Evolutionary conservation across 2,329 filamentous ascomycete genomes (phyloP).

Genomic region (Curvularia hawaiiensis): DNA sequence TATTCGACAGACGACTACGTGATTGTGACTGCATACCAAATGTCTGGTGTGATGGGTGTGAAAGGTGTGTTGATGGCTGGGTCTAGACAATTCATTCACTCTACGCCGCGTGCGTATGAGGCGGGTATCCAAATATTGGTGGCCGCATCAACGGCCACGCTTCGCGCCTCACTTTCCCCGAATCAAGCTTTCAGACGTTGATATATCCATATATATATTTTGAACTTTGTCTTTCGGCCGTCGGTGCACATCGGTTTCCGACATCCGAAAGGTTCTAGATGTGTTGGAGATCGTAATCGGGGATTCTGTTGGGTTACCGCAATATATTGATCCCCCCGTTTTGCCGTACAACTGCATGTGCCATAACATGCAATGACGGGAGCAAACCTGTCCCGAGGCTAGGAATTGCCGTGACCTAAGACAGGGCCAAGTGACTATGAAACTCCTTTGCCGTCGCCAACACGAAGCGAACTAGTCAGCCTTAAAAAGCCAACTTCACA

Average conservation of each 20-base stretch:
- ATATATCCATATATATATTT: neutral
- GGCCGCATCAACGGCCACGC: neutral
- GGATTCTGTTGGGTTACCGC: neutral
- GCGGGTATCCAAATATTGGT: neutral
- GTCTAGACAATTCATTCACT: slow-evolving; percentile 1
- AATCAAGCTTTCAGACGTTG: neutral
- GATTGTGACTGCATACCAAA: slow-evolving; percentile 3
- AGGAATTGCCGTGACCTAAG: neutral
- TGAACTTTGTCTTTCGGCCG: neutral
- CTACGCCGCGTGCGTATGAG: neutral
- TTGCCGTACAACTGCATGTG: neutral
- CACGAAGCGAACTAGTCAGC: neutral
- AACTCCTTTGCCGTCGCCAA: neutral
- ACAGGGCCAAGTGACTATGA: neutral
- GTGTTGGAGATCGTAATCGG: neutral
- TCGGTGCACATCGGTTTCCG: neutral
- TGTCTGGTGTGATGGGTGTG: neutral
- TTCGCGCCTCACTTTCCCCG: slow-evolving; percentile 1
- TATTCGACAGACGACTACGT: slow-evolving; percentile 10
- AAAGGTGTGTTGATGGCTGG: neutral
- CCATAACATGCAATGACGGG: neutral
- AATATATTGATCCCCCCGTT: neutral
- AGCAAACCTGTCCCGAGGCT: neutral
- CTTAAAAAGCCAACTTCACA: neutral
- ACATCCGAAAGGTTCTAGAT: neutral